phyloP scores from a whole-genome alignment of 805 yeast species.

The Clavispora vitiphila region DNA sequence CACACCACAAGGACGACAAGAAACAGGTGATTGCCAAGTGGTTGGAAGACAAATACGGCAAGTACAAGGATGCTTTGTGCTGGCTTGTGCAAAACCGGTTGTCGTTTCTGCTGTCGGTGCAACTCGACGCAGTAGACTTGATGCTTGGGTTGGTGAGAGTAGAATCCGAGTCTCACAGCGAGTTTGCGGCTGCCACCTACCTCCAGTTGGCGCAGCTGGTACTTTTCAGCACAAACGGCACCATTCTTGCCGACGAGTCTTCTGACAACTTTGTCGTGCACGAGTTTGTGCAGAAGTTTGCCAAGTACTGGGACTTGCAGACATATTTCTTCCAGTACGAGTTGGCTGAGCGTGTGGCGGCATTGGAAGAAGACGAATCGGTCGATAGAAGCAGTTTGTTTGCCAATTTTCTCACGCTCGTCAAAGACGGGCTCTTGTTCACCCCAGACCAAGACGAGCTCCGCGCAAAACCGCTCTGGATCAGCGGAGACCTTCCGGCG shows the following conservation, averaged over 20 bases:
- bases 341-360: constrained; percentile 6
- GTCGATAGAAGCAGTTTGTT: constrained; percentile 12
- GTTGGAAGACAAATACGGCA: constrained; percentile 55
- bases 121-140: constrained; percentile 50
- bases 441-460: constrained; percentile 23
- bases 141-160: constrained; percentile 49
- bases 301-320: constrained; percentile 69
- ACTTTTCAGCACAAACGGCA: constrained; percentile 28
- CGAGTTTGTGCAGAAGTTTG: constrained; percentile 54
- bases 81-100: constrained; percentile 35
- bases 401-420: constrained; percentile 37
- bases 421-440: constrained; percentile 25
- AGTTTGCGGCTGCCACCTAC: constrained; percentile 57
- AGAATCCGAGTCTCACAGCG: constrained; percentile 51
- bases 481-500: constrained; percentile 32
- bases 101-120: constrained; percentile 46
- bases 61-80: constrained; percentile 44
- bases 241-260: constrained; percentile 41
- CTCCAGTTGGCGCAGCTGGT: constrained; percentile 34
- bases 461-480: constrained; percentile 24
- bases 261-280: constrained; percentile 43
- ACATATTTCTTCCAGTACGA: constrained; percentile 58
- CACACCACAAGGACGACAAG: constrained; percentile 38
- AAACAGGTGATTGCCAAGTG: constrained; percentile 52
- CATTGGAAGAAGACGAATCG: background rate